Base-by-base conservation (phyloP, 768 basidiomycete species). In the Phylloporus rhodoxanthus region DNA sequence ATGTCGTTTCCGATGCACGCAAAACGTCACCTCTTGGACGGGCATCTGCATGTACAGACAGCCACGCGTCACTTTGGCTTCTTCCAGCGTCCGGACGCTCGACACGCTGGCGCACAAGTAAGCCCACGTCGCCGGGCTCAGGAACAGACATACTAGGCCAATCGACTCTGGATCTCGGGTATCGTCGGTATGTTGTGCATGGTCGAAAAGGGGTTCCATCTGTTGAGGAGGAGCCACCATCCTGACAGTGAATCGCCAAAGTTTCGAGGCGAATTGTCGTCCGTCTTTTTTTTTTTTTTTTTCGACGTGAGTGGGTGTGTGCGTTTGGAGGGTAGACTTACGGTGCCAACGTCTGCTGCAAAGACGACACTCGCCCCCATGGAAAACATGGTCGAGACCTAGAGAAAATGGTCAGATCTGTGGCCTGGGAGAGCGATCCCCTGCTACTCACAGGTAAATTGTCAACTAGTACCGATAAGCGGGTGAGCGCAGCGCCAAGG, bases 161-260 rank as follows among this genome's bases (percentile, higher is more conserved):
- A 76, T 13, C 96, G 83, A 66, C 86, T 85, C 68, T 95, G 93
- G 48, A 96, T 92, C 66, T 95, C 92, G 11, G 93, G 87, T 58
- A 95, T 91, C 13, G 86, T 84, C 29, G 93, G 93, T 15, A 95
- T 79, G 48, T 77, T 81, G 48, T 79, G 75, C 29, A 83, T 80
- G 61, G 76, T 81, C 6, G 88, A 87, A 64, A 93, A 93, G 0
- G 92, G 92, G 61, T 93, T 94, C 85, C 83, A 97, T 44, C 91
- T 75, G 66, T 96, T 97, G 52, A 98, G 63, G 45, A 98, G 72
- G 15, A 98, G 77, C 89, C 91, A 97, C 85, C 90, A 96, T 25
- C 96, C 96, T 3, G 93, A 96, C 3, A 99, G 77, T 1, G 89
- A 85, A 60, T 99, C 96, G 5, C 96, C 93, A 67, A 94, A 96